Evolutionary conservation across 371 early-diverging fungal species (phyloP).

Genomic region (Mortierella sp.): DNA sequence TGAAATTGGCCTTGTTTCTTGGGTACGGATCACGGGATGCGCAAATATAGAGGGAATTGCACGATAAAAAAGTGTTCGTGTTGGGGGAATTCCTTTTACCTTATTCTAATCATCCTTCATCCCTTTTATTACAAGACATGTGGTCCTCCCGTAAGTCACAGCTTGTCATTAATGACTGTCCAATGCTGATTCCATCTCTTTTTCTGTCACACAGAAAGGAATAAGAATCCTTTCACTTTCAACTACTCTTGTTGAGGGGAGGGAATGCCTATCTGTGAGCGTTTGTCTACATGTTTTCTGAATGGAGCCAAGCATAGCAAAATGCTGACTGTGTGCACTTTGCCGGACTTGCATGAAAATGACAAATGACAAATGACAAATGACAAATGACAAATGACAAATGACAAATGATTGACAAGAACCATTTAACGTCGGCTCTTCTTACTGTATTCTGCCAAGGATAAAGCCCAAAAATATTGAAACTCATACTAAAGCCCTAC

Average conservation of each 20-base stretch:
- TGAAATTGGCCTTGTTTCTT: no score
- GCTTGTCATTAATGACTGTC: not conserved
- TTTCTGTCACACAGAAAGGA: not conserved
- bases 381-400: no score
- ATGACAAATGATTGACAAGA: no score
- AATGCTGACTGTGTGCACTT: no score
- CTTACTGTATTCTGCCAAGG: not conserved
- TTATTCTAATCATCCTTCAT: not conserved
- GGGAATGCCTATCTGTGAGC: not conserved
- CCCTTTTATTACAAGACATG: conserved; percentile 13
- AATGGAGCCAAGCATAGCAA: no score
- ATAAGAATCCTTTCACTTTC: not conserved
- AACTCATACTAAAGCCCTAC: not conserved
- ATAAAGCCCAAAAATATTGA: not conserved
- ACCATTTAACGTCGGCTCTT: not conserved
- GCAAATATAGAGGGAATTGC: not conserved
- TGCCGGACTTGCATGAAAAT: no score
- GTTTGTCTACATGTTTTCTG: not conserved
- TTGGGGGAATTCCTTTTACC: not conserved
- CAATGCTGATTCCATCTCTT: not conserved
- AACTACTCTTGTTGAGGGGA: not conserved
- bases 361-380: no score
- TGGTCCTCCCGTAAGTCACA: conserved; percentile 46
- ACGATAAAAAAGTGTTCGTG: not conserved
- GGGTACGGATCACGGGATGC: no score